Conservation (phyloP, 495 filamentous ascomycete species). For the Pseudoneurospora amorphoporcata region DNA sequence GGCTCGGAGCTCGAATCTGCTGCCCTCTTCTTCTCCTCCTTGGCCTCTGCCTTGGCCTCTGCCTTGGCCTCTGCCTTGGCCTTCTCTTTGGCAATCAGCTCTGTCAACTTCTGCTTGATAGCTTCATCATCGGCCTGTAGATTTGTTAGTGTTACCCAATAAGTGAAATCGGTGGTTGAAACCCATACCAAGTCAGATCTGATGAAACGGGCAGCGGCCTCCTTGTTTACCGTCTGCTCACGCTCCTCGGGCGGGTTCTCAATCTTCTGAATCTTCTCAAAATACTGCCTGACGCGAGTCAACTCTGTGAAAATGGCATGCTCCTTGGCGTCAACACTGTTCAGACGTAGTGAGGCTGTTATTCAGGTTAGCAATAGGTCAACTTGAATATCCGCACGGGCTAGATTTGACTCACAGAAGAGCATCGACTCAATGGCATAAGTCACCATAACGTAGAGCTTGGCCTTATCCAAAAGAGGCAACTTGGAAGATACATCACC, state of each 20-base stretch:
- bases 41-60: constrained; percentile 31
- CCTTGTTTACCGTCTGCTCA: constrained; percentile 61
- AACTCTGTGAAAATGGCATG: constrained; percentile 82
- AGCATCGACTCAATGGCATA: constrained; percentile 89
- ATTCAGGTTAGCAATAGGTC: constrained; percentile 17
- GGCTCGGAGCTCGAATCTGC: constrained; percentile 19
- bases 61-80: constrained; percentile 31
- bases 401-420: constrained; percentile 53
- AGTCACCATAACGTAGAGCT: constrained; percentile 71
- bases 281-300: constrained; percentile 76
- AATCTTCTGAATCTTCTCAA: constrained; percentile 73
- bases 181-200: constrained; percentile 57
- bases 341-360: constrained; percentile 66
- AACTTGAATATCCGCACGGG: background rate
- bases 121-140: constrained; percentile 27
- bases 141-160: constrained; percentile 1
- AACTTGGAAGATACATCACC: constrained; percentile 62
- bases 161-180: background rate
- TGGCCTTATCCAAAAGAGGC: constrained; percentile 86
- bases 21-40: constrained; percentile 29
- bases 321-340: constrained; percentile 66
- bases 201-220: constrained; percentile 71
- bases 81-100: constrained; percentile 37
- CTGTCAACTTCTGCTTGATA: constrained; percentile 29
- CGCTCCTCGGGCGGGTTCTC: constrained; percentile 44